Conservation (phyloP, 371 early-diverging fungal genomes). For the Mortierella sp. region DNA sequence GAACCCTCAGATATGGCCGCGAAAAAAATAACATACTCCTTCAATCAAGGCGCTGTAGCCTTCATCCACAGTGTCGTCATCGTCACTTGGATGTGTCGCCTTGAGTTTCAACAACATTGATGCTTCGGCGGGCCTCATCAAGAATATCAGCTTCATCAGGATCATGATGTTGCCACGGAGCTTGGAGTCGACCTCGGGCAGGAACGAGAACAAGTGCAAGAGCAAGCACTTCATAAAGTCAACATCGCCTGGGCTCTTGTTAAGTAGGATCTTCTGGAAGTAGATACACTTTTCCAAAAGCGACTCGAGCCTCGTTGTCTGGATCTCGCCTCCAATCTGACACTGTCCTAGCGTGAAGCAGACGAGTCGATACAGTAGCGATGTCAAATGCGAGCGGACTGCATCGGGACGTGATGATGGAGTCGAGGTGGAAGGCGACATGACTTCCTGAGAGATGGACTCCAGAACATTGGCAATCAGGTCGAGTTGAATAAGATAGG, state of each 20-base stretch:
- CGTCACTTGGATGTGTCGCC: slow-evolving; percentile 46
- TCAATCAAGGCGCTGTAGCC: slow-evolving; percentile 71
- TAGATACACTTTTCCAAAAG: slow-evolving; percentile 73
- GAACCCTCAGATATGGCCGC: too few species aligned
- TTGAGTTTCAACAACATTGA: slow-evolving; percentile 38
- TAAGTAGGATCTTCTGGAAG: slow-evolving; percentile 75
- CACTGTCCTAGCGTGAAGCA: slow-evolving; percentile 57
- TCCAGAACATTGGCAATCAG: slow-evolving; percentile 68
- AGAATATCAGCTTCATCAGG: slow-evolving; percentile 51
- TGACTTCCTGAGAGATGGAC: slow-evolving; percentile 55
- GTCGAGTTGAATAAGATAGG: slow-evolving; percentile 67
- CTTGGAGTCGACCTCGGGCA: slow-evolving; percentile 60
- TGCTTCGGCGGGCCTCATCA: slow-evolving; percentile 39
- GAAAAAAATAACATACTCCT: slow-evolving; percentile 66
- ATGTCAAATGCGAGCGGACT: slow-evolving; percentile 52
- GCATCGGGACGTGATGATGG: slow-evolving; percentile 31
- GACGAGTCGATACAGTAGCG: slow-evolving; percentile 69
- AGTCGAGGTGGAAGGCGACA: slow-evolving; percentile 5
- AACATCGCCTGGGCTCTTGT: slow-evolving; percentile 64
- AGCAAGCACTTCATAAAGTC: slow-evolving; percentile 74
- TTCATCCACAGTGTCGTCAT: slow-evolving; percentile 46
- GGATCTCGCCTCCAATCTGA: slow-evolving; percentile 33
- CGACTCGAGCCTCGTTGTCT: slow-evolving; percentile 48
- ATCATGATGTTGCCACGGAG: slow-evolving; percentile 61
- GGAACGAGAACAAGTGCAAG: slow-evolving; percentile 70